Evolutionary conservation across 108 stramenopile species (phyloP), one percentile per base, ranked within the genome.

Genomic region (Skeletonema menzelii): DNA sequence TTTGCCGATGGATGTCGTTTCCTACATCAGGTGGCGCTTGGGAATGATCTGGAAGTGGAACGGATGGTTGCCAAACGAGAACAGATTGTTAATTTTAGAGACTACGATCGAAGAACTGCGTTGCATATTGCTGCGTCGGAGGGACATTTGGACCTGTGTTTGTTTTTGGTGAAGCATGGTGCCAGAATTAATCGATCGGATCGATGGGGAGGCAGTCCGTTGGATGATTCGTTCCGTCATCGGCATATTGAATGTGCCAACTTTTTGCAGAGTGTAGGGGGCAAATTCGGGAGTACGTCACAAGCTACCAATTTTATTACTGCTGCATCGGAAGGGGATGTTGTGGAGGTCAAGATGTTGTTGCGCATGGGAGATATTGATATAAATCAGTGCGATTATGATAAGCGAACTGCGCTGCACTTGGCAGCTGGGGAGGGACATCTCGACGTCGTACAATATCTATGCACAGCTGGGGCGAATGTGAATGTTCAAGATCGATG

Each of bases 1-100:
- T 89, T 89, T 60, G 86, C 85, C 8, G 63, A 68, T 11, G 88
- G 88, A 24, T 89, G 88, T 28, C 67, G 70, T 49, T 87, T 89
- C 56, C 68, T 89, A 6, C 86, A 89, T 27, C 86, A 87, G 64
- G 63, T 87, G 19, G 88, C 86, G 2, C 42, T 89, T 35, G 88
- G 88, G 7, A 85, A 85, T 53, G 1, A 59, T 7, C 17, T 27
- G 1, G 67, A 79, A 56, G 73, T 82, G 5, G 22, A 58, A 20
- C 49, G 34, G 19, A 49, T 40, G 5, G 66, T 67, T 0, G 14
- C 72, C 15, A 13, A 24, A 4, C 47, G 61, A 69, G 17, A 12
- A n/a, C 22, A 63, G 27, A 28, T 83, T 6, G 82, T 83, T 5
- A 85, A 85, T 60, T 85, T 81, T 44, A 42, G 76, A 27, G 88